These are phyloP conservation scores for Metarhizium humberi DNA, from an alignment of 2,329 filamentous ascomycete genomes.

Conservation along the genomic window DNA sequence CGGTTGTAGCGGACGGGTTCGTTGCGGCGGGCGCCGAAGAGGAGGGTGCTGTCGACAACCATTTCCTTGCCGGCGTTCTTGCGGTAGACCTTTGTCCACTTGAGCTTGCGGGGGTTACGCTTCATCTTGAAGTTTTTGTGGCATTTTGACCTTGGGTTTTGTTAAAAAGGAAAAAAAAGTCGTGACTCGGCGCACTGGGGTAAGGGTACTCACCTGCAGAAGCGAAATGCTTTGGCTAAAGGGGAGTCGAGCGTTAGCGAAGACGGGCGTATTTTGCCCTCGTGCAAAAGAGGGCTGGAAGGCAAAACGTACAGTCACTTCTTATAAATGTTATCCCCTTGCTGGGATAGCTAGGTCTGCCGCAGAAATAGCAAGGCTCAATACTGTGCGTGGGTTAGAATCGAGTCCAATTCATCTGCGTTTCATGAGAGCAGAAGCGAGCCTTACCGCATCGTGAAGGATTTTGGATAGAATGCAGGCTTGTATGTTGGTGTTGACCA, in stretches of 20 bases:
- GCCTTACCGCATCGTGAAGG: slow-evolving; percentile 1
- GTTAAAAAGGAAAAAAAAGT: no score
- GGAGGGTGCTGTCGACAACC: slow-evolving; percentile 89
- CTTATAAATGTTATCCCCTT: slow-evolving; percentile 46
- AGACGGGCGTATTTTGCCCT: background rate
- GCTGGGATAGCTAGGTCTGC: slow-evolving; percentile 41
- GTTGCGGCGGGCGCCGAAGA: slow-evolving; percentile 88
- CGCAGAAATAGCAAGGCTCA: slow-evolving; percentile 37
- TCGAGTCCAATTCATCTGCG: background rate
- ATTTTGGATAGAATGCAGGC: background rate
- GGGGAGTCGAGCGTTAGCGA: background rate
- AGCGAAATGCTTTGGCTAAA: slow-evolving; percentile 41
- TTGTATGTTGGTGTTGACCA: background rate
- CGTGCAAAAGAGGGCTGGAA: background rate
- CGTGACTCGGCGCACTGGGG: background rate
- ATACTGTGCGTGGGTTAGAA: slow-evolving; percentile 8
- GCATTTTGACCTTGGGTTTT: slow-evolving; percentile 31
- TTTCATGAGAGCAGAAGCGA: background rate
- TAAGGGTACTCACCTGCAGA: slow-evolving; percentile 36
- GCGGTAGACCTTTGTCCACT: slow-evolving; percentile 94
- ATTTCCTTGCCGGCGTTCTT: slow-evolving; percentile 71
- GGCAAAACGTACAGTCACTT: slow-evolving; percentile 30
- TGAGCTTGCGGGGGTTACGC: slow-evolving; percentile 92
- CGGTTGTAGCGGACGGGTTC: slow-evolving; percentile 93
- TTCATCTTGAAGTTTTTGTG: slow-evolving; percentile 87